Evolutionary conservation across 139 green algal genomes (phyloP).

Genomic region (Picochlorum sp.): DNA sequence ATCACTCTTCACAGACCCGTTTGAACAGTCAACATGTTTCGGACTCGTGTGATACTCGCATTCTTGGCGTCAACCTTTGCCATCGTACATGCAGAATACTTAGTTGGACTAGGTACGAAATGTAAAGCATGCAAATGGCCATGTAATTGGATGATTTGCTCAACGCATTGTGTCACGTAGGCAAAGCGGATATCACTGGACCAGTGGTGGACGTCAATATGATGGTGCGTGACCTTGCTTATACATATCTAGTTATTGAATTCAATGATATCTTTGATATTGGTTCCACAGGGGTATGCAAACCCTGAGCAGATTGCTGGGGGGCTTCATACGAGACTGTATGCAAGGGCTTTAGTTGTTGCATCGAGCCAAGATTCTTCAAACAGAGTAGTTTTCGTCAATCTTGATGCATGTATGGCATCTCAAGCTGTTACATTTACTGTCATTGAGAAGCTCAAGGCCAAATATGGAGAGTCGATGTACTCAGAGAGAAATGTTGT

Average conservation of each 20-base stretch:
- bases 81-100: background rate
- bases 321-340: slow-evolving; percentile 70
- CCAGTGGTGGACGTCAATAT: slow-evolving; percentile 73
- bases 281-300: slow-evolving; percentile 58
- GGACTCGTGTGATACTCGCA: too few species aligned
- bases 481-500: slow-evolving; percentile 68
- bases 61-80: background rate
- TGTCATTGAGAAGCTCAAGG: slow-evolving; percentile 53
- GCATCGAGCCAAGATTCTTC: slow-evolving; percentile 36
- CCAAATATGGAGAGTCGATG: slow-evolving; percentile 47
- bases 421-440: slow-evolving; percentile 67
- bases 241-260: too few species aligned
- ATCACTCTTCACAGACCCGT: background rate
- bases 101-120: background rate
- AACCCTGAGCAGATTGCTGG: slow-evolving; percentile 53
- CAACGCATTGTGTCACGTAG: slow-evolving; percentile 17
- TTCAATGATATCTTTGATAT: too few species aligned
- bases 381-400: slow-evolving; percentile 67
- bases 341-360: slow-evolving; percentile 61
- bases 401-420: slow-evolving; percentile 78
- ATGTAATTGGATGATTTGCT: too few species aligned
- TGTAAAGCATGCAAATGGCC: background rate
- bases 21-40: background rate
- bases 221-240: slow-evolving; percentile 48
- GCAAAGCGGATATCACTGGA: slow-evolving; percentile 67